These are phyloP conservation scores for Eruca vesicaria DNA, from an alignment of 441 rosid genomes.

Conservation along the genomic window DNA sequence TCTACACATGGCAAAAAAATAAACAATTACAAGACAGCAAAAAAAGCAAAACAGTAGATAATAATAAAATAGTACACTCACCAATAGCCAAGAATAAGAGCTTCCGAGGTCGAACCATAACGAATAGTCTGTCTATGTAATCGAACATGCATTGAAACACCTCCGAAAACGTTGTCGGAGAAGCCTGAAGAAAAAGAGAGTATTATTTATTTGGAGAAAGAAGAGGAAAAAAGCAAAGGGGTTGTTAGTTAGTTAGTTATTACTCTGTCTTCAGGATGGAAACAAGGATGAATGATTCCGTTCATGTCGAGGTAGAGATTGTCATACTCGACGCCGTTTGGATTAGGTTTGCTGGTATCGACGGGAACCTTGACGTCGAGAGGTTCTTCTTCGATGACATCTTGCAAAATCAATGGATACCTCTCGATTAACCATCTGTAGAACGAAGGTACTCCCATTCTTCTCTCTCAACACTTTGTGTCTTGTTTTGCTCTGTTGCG, in stretches of 20 bases:
- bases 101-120: slow-evolving; percentile 82
- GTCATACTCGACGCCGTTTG: slow-evolving; percentile 67
- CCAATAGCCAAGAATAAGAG: slow-evolving; percentile 79
- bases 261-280: slow-evolving; percentile 83
- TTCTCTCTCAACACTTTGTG: background rate
- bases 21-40: background rate
- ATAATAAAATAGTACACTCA: slow-evolving; percentile 35
- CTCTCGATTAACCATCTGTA: slow-evolving; percentile 80
- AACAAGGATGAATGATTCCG: slow-evolving; percentile 85
- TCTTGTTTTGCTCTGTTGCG: background rate
- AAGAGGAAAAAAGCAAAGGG: background rate
- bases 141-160: slow-evolving; percentile 79
- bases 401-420: slow-evolving; percentile 64
- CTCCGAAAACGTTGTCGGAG: slow-evolving; percentile 65
- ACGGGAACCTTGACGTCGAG: slow-evolving; percentile 61
- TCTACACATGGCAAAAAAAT: slow-evolving; percentile 39
- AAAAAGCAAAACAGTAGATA: background rate
- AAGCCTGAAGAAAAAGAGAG: slow-evolving; percentile 46
- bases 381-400: slow-evolving; percentile 64
- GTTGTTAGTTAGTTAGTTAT: no score
- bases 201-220: background rate
- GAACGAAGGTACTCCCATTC: slow-evolving; percentile 85
- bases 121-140: slow-evolving; percentile 74
- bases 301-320: slow-evolving; percentile 90
- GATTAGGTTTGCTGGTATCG: slow-evolving; percentile 64